Conservation (phyloP, 352 stramenopile species). For the Phytophthora cajani region DNA sequence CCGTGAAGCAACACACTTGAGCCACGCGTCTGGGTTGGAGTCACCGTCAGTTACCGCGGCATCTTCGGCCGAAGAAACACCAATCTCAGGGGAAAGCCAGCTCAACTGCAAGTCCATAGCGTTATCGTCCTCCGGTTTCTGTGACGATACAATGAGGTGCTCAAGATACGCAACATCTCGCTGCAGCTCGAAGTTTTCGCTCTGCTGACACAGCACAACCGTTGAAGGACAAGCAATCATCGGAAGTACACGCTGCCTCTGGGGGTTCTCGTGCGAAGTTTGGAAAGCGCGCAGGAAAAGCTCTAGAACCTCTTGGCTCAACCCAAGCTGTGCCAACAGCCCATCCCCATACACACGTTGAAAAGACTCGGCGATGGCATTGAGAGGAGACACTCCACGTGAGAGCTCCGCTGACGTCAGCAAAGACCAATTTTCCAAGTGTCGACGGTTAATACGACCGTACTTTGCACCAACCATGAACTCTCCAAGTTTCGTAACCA, state of each 20-base stretch:
- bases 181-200: constrained; percentile 57
- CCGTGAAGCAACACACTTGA: constrained; percentile 43
- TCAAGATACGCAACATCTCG: constrained; percentile 72
- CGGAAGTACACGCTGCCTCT: constrained; percentile 48
- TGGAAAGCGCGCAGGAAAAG: constrained; percentile 50
- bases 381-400: constrained; percentile 49
- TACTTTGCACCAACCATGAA: constrained; percentile 32
- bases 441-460: constrained; percentile 65
- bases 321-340: constrained; percentile 46
- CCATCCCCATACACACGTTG: constrained; percentile 69
- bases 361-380: constrained; percentile 65
- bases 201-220: constrained; percentile 64
- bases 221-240: constrained; percentile 46
- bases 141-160: constrained; percentile 52
- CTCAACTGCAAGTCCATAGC: constrained; percentile 39
- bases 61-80: constrained; percentile 3
- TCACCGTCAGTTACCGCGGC: background rate
- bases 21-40: constrained; percentile 31
- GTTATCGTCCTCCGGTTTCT: constrained; percentile 13
- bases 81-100: constrained; percentile 33
- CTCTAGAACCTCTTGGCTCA: constrained; percentile 46
- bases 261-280: constrained; percentile 20
- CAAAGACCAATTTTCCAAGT: constrained; percentile 82
- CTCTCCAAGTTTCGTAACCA: constrained; percentile 44
- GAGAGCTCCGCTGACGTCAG: constrained; percentile 71